Evolutionary conservation across 208 protist genomes (phyloP).

Genomic region (Leishmania tropica): DNA sequence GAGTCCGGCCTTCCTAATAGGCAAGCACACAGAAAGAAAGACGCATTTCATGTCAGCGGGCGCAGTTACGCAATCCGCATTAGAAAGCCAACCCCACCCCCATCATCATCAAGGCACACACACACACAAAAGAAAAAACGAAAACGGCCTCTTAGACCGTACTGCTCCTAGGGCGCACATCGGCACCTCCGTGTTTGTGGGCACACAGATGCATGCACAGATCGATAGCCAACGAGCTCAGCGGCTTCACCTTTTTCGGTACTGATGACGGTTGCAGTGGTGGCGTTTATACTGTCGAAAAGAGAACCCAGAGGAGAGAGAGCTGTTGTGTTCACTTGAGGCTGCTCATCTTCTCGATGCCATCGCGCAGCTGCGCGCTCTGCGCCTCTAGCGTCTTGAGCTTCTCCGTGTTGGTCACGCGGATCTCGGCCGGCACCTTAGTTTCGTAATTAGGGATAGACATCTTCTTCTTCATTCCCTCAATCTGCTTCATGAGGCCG

Average conservation of each 20-base stretch:
- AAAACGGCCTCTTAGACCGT: neutral
- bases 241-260: neutral
- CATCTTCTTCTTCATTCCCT: slow-evolving; percentile 89
- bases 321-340: slow-evolving; percentile 22
- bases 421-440: slow-evolving; percentile 90
- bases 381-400: slow-evolving; percentile 65
- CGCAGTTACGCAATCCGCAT: neutral
- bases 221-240: neutral
- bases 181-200: neutral
- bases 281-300: neutral
- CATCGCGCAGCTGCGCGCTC: slow-evolving; percentile 65
- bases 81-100: neutral
- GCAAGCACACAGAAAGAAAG: neutral
- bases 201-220: neutral
- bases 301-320: neutral
- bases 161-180: neutral
- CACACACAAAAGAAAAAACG: neutral
- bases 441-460: slow-evolving; percentile 87
- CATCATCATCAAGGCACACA: neutral
- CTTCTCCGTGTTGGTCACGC: slow-evolving; percentile 83
- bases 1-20: neutral
- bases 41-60: neutral
- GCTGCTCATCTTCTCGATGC: slow-evolving; percentile 76
- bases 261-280: neutral
- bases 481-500: slow-evolving; percentile 79